Evolutionary conservation across 1,139 yeast genomes (phyloP).

Genomic region (Sugiyamaella japonica): DNA sequence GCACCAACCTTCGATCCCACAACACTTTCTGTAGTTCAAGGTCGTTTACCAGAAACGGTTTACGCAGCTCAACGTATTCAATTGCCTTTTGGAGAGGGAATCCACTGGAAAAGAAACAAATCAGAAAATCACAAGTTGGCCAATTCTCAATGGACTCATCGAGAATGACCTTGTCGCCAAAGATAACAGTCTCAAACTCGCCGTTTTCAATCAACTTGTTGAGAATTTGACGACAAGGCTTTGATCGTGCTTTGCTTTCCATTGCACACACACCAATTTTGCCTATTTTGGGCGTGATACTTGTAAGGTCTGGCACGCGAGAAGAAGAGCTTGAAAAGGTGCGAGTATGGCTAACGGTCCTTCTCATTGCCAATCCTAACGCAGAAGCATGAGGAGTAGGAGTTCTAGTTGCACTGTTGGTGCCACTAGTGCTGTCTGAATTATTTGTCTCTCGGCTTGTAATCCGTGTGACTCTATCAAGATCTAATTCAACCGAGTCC

Average conservation of each 20-base stretch:
- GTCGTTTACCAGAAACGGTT: slow-evolving; percentile 89
- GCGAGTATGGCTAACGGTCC: slow-evolving; percentile 18
- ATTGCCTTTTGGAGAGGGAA: slow-evolving; percentile 97
- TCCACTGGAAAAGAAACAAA: slow-evolving; percentile 91
- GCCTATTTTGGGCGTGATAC: slow-evolving; percentile 63
- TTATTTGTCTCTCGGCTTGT: slow-evolving; percentile 19
- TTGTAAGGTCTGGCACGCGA: slow-evolving; percentile 15
- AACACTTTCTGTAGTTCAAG: slow-evolving; percentile 85
- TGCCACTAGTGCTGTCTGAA: slow-evolving; percentile 13
- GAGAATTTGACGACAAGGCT: slow-evolving; percentile 90
- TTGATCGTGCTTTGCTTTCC: slow-evolving; percentile 95
- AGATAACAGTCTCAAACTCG: slow-evolving; percentile 93
- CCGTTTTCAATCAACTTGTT: slow-evolving; percentile 88
- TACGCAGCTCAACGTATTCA: slow-evolving; percentile 80
- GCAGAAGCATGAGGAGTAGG: slow-evolving; percentile 10
- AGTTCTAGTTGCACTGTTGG: slow-evolving; percentile 7
- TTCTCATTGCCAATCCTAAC: slow-evolving; percentile 13
- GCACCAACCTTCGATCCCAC: slow-evolving; percentile 94
- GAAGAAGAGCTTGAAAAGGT: slow-evolving; percentile 22
- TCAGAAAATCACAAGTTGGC: slow-evolving; percentile 97
- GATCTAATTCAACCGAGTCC: slow-evolving; percentile 18
- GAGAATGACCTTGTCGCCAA: slow-evolving; percentile 94
- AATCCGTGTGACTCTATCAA: slow-evolving; percentile 21
- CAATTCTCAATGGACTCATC: slow-evolving; percentile 92
- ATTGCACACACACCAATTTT: slow-evolving; percentile 98